Conservation (phyloP, 371 early-diverging fungal genomes). For the Conidiobolus coronatus region DNA sequence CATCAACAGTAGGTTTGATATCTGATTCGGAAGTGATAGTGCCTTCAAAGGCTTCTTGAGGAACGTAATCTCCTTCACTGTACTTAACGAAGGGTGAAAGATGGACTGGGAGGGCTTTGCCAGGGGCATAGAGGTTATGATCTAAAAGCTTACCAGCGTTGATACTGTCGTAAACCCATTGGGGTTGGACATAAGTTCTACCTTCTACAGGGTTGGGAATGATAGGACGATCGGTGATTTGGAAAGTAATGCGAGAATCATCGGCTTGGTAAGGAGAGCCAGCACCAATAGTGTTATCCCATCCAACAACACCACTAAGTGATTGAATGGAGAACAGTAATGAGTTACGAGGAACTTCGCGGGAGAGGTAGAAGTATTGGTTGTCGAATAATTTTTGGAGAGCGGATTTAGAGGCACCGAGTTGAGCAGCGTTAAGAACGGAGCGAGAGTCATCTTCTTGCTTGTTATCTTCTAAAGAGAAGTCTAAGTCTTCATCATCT, state of each 20-base stretch:
- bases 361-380: conserved; percentile 64
- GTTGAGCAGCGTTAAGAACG: no score
- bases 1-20: conserved; percentile 15
- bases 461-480: conserved; percentile 27
- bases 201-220: conserved; percentile 30
- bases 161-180: conserved; percentile 89
- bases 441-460: conserved; percentile 6
- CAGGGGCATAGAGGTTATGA: conserved; percentile 50
- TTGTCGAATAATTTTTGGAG: conserved; percentile 48
- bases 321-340: conserved; percentile 75
- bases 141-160: conserved; percentile 58
- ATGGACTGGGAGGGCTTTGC: conserved; percentile 72
- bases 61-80: conserved; percentile 69
- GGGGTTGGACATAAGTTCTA: conserved; percentile 89
- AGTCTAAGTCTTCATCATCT: conserved; percentile 10
- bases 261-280: conserved; percentile 58
- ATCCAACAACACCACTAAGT: conserved; percentile 77
- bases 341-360: conserved; percentile 84
- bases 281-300: conserved; percentile 56
- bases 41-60: conserved; percentile 16
- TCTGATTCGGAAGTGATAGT: conserved; percentile 14
- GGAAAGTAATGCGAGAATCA: conserved; percentile 65
- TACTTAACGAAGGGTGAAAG: conserved; percentile 81
- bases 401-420: conserved; percentile 2
- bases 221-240: conserved; percentile 69